phyloP scores from a whole-genome alignment of 2,329 filamentous ascomycete genomes.

The Diaporthe vexans region DNA sequence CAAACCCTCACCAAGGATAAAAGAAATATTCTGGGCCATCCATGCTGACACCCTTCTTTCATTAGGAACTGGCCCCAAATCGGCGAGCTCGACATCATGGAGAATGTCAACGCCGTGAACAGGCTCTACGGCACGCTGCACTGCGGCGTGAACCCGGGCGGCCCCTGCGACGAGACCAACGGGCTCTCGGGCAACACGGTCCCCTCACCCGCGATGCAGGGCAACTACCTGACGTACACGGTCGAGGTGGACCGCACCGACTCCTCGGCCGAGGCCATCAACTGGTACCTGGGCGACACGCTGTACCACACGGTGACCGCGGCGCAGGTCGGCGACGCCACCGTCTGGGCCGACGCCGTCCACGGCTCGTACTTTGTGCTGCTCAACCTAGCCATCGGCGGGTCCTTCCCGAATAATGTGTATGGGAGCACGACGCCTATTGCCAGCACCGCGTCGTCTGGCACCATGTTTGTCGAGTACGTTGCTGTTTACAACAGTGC shows the following conservation, averaged over 20 bases:
- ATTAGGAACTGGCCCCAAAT: constrained; percentile 46
- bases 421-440: constrained; percentile 46
- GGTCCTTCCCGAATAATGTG: constrained; percentile 47
- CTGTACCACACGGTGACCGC: constrained; percentile 44
- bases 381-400: constrained; percentile 49
- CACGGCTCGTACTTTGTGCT: constrained; percentile 47
- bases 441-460: constrained; percentile 1
- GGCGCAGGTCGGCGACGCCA: constrained; percentile 43
- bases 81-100: constrained; percentile 51
- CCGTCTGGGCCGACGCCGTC: constrained; percentile 46
- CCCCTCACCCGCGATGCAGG: constrained; percentile 39
- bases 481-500: constrained; percentile 36
- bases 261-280: constrained; percentile 42
- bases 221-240: constrained; percentile 49
- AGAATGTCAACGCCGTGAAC: constrained; percentile 48
- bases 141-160: constrained; percentile 50
- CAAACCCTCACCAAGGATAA: too few relatives aligned
- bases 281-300: constrained; percentile 47
- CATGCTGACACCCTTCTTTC: constrained; percentile 30
- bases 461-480: constrained; percentile 30
- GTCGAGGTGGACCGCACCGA: constrained; percentile 47
- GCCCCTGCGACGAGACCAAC: constrained; percentile 48
- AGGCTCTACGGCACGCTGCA: constrained; percentile 46
- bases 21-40: too few relatives aligned
- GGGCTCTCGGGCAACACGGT: constrained; percentile 43